Evolutionary conservation across 2,329 filamentous ascomycete species (phyloP).

Genomic region (Fusarium verticillioides): DNA sequence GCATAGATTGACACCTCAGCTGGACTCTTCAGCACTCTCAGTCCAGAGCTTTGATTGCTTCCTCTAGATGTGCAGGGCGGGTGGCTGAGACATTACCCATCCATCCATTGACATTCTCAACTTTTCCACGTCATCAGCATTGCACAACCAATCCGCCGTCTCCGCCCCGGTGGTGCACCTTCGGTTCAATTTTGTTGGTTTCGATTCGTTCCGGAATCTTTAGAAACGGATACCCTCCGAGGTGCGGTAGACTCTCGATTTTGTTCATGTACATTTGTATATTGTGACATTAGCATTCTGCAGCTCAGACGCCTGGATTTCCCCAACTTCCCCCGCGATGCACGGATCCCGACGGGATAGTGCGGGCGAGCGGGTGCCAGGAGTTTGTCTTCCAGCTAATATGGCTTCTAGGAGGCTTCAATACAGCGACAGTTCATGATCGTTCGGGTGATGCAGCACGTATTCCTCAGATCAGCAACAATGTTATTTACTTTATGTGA

Average conservation of each 20-base stretch:
- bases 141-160: constrained; percentile 33
- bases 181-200: constrained; percentile 11
- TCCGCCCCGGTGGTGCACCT: constrained; percentile 35
- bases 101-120: constrained; percentile 29
- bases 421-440: neutral
- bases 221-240: constrained; percentile 32
- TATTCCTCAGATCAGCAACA: neutral
- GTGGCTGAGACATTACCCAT: constrained; percentile 37
- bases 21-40: neutral
- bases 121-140: constrained; percentile 27
- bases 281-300: constrained; percentile 33
- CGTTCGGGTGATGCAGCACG: neutral
- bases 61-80: constrained; percentile 1
- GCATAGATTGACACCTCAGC: neutral
- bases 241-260: constrained; percentile 25
- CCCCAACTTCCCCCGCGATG: constrained; percentile 45
- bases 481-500: neutral
- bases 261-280: constrained; percentile 24
- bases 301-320: constrained; percentile 37
- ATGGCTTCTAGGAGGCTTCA: neutral
- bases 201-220: constrained; percentile 18
- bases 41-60: constrained; percentile 24
- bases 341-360: constrained; percentile 43
- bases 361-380: constrained; percentile 44
- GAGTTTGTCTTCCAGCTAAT: constrained; percentile 5